Conservation (phyloP, 2,329 filamentous ascomycete genomes). For the Pestalotiopsis fici region DNA sequence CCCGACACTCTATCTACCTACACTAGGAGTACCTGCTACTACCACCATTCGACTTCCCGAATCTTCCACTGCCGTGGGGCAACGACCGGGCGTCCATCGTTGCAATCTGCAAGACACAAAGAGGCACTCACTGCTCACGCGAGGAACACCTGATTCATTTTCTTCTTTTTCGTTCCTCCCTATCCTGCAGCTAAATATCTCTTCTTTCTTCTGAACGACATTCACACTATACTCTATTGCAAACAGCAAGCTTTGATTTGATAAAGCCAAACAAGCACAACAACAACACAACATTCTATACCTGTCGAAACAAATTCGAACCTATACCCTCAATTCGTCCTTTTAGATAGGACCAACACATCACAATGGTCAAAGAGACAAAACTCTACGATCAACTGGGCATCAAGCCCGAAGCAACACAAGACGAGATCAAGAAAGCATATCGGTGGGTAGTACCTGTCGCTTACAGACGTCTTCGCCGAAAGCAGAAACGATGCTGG, state of each 20-base stretch:
- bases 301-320: not conserved
- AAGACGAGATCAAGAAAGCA: constrained; percentile 97
- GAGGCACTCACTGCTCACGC: not conserved
- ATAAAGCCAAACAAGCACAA: not conserved
- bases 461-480: not conserved
- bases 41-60: constrained; percentile 10
- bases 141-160: not conserved
- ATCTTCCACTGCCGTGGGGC: constrained; percentile 13
- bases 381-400: constrained; percentile 89
- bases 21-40: not conserved
- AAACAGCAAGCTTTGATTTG: not conserved
- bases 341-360: not conserved
- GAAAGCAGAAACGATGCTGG: not conserved
- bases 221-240: not conserved
- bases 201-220: not conserved
- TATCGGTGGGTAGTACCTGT: constrained; percentile 67
- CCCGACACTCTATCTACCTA: not conserved
- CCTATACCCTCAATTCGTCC: not conserved
- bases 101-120: not conserved
- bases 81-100: not conserved
- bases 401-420: constrained; percentile 76
- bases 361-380: constrained; percentile 86
- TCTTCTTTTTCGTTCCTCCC: not conserved
- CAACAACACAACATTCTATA: not conserved
- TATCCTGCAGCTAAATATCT: not conserved